Base-by-base conservation (phyloP, 345 rosid genomes). In the Cardiospermum halicacabum region DNA sequence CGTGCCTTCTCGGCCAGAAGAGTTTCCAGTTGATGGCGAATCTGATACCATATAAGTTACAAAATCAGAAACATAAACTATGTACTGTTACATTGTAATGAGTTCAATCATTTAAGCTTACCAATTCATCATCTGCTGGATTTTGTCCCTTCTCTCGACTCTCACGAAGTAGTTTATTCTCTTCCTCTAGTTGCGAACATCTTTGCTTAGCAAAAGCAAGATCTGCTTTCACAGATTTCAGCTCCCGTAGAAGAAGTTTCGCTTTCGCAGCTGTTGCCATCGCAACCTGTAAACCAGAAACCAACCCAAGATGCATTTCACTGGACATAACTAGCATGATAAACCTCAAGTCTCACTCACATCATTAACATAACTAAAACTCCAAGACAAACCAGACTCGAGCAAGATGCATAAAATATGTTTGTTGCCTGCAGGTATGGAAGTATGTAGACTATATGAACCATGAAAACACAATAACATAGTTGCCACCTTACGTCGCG, bases 251-350 rank as follows among this genome's bases (percentile, higher is more conserved):
- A 53, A 93, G 97, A 42, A 90, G 94, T 77, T 93, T 93, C 54
- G 96, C 98, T 77, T 93, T 93, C 10, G 98, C 90, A 72, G 97
- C 96, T 26, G 96, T 93, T 53, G 98, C 97, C 97, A 93, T 88
- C 6, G 98, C 98, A 73, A 90, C 97, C 98, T 93, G 83, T 71
- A 36, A 69, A 25, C 32, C 58, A 59, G 67, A 72, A 64, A 28
- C 62, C 69, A 32, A 34, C 9, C 63, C 72, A 65, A 68, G 62
- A 77, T 78, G 74, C 71, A 74, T 68, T 68, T 74, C 76, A 74
- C 71, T 42, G 51, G 19, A 53, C 30, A 11, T 8, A 72, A 64
- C 42, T 42, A 34, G 22, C 49, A 21, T 22, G 2, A 13, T 5
- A 18, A 56, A 19, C 5, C 26, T 67, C 27, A 12, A 7, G 7